Evolutionary conservation across 768 basidiomycete species (phyloP).

Genomic region (Boletus eberwhitei): DNA sequence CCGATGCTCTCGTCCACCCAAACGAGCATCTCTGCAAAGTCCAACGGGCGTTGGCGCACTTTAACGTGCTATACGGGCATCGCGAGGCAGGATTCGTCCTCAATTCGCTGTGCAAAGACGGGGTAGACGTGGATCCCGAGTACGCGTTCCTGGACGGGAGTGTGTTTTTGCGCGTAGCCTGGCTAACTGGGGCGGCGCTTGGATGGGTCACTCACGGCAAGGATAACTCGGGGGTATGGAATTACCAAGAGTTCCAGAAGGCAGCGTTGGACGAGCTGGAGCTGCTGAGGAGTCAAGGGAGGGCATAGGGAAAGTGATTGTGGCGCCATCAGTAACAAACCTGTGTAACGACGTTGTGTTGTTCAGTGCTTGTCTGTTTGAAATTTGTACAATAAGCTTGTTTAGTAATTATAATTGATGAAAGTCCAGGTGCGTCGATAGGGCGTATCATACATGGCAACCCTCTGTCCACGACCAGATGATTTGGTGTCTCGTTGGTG

Average conservation of each 20-base stretch:
- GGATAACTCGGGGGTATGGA: constrained; percentile 24
- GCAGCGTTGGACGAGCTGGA: constrained; percentile 24
- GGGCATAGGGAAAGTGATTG: constrained; percentile 2
- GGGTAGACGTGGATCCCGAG: constrained; percentile 39
- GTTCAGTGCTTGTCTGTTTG: background rate
- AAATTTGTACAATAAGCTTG: background rate
- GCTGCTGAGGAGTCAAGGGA: constrained; percentile 18
- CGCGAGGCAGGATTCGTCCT: constrained; percentile 35
- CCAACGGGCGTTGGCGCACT: constrained; percentile 49
- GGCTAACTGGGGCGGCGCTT: constrained; percentile 44
- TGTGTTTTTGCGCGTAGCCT: constrained; percentile 57
- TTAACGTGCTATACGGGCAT: constrained; percentile 41
- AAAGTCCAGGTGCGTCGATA: background rate
- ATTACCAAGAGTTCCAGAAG: constrained; percentile 30
- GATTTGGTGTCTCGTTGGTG: too few relatives aligned
- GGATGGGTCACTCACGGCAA: constrained; percentile 42
- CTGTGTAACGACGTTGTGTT: background rate
- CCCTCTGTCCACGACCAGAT: background rate
- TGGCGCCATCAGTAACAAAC: background rate
- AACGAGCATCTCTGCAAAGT: constrained; percentile 55
- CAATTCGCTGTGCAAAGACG: constrained; percentile 20
- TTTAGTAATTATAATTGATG: background rate
- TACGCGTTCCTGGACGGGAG: constrained; percentile 56
- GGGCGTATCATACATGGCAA: background rate
- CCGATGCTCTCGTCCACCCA: constrained; percentile 51